Conservation (phyloP, 306 rosid species). For the Prunus padus region DNA sequence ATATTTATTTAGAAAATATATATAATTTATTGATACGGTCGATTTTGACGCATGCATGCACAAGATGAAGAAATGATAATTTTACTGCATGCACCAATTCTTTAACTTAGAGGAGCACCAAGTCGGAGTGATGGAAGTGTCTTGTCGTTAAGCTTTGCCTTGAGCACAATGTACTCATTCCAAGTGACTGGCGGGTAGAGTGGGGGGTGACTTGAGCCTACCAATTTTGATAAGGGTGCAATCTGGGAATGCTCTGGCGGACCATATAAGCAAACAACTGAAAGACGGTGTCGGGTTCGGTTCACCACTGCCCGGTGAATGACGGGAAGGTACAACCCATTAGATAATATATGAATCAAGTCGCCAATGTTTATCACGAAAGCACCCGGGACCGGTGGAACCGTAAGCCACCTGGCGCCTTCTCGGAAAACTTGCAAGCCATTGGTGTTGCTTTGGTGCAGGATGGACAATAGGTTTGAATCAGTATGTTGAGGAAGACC, state of each 20-base stretch:
- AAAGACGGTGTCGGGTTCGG: conserved; percentile 51
- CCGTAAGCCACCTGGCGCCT: conserved; percentile 65
- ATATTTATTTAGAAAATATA: no score
- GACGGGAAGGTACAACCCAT: conserved; percentile 60
- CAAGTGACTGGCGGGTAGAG: conserved; percentile 76
- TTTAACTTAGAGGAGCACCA: conserved; percentile 22
- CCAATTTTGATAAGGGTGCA: conserved; percentile 52
- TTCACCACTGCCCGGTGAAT: conserved; percentile 79
- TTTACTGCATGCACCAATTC: not conserved
- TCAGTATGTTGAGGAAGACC: conserved; percentile 91
- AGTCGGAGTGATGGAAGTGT: conserved; percentile 64
- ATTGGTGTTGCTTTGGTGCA: conserved; percentile 61
- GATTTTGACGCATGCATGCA: no score
- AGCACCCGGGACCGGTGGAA: conserved; percentile 36
- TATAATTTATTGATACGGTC: no score
- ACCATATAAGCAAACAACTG: conserved; percentile 62
- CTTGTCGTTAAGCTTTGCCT: conserved; percentile 71
- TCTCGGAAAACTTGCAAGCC: conserved; percentile 67
- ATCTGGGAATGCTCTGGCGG: conserved; percentile 56
- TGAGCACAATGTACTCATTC: conserved; percentile 75
- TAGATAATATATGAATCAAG: conserved; percentile 69
- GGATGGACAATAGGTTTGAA: conserved; percentile 64
- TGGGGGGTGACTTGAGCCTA: conserved; percentile 56
- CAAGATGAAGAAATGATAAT: no score
- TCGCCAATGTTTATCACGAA: conserved; percentile 66